Evolutionary conservation across 2,329 filamentous ascomycete genomes (phyloP).

Genomic region (Exophiala sp.): DNA sequence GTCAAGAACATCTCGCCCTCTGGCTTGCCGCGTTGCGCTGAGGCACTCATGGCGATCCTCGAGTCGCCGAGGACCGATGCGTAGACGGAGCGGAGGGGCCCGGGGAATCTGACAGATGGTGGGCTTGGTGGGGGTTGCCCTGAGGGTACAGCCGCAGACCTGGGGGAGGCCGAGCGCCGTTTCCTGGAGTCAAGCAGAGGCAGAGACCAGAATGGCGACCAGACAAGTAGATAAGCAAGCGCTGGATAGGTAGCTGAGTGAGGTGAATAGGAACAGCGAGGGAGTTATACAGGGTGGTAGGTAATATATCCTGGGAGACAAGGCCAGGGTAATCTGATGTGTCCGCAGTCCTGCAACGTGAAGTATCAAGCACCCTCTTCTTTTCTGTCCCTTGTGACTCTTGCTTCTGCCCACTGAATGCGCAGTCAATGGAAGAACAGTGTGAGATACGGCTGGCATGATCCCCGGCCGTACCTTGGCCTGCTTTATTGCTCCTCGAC

Average conservation of each 20-base stretch:
- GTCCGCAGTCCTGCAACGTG: not conserved
- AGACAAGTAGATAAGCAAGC: slow-evolving; percentile 12
- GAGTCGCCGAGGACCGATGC: not conserved
- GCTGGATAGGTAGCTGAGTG: not conserved
- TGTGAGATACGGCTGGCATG: not conserved
- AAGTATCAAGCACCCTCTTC: not conserved
- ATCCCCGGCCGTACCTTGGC: not conserved
- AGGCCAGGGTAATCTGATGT: not conserved
- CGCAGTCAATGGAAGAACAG: not conserved
- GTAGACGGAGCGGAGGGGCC: not conserved
- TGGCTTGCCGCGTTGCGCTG: slow-evolving; percentile 56
- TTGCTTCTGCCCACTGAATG: not conserved
- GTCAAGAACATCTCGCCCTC: slow-evolving; percentile 79
- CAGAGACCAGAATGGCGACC: slow-evolving; percentile 9
- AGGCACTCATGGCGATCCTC: slow-evolving; percentile 39
- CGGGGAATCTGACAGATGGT: not conserved
- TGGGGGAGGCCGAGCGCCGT: not conserved
- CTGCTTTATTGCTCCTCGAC: not conserved
- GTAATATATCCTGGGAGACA: not conserved
- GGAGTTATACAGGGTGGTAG: too few relatives aligned
- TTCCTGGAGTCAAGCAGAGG: not conserved
- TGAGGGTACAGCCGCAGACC: not conserved
- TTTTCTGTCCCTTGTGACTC: not conserved
- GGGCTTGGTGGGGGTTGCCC: not conserved
- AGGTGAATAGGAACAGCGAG: too few relatives aligned